Percentiles rank a stretch among this genome's conserved stretches.
Conservation (phyloP, 1,284 basidiomycete species). For the Trametes hirsuta region DNA sequence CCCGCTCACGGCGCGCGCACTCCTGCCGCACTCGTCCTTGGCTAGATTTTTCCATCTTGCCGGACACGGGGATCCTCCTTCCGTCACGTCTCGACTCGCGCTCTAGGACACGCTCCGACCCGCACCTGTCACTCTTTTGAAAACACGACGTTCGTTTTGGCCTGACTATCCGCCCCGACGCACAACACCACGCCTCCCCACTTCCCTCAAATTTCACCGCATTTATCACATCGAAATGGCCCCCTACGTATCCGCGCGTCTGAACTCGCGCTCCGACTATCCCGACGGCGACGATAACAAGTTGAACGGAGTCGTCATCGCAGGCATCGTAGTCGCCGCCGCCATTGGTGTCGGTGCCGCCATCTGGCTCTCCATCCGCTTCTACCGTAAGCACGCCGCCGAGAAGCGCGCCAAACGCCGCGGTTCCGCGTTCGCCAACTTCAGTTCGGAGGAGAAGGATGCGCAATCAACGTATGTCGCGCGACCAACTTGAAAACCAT, state of each 20-base stretch:
- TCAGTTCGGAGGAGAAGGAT: constrained; percentile 43
- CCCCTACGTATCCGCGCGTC: constrained; percentile 4
- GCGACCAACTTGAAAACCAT: neutral
- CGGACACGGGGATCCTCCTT: neutral
- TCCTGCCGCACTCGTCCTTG: neutral
- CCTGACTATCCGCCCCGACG: neutral
- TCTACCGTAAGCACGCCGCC: constrained; percentile 43
- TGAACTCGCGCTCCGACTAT: constrained; percentile 8
- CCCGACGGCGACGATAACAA: constrained; percentile 7
- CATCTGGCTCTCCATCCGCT: constrained; percentile 45
- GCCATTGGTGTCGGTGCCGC: constrained; percentile 40
- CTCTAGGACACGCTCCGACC: constrained; percentile 8
- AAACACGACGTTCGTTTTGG: constrained; percentile 12
- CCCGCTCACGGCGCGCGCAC: constrained; percentile 2
- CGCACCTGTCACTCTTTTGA: constrained; percentile 17
- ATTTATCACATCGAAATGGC: constrained; percentile 14
- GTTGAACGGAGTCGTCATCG: constrained; percentile 44
- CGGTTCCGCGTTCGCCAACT: constrained; percentile 49
- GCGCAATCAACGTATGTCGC: constrained; percentile 21
- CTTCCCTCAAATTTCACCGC: neutral
- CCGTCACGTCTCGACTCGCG: neutral
- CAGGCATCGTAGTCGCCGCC: constrained; percentile 51
- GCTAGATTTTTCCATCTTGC: neutral
- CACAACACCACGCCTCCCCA: neutral
- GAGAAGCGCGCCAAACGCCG: constrained; percentile 41